Percentiles rank a stretch among this genome's conserved stretches.
These are phyloP conservation scores for Rhodosporidiobolus sp. DNA, from an alignment of 768 basidiomycete genomes.

Conservation along the genomic window DNA sequence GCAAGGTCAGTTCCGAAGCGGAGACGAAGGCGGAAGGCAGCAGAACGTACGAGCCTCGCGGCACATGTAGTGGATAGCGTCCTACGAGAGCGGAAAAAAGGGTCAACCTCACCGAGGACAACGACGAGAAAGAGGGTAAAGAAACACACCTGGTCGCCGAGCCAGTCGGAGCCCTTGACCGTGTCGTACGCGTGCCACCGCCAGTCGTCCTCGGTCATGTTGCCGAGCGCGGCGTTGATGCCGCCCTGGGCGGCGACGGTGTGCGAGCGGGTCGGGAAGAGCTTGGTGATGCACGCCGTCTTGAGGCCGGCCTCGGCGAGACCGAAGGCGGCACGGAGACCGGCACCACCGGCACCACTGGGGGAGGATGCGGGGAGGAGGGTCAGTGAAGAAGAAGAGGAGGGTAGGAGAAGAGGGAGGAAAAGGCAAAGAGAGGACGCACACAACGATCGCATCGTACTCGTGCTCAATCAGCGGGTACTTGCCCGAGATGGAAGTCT, in stretches of 20 bases:
- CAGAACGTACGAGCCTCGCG: slow-evolving; percentile 82
- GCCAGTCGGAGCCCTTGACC: slow-evolving; percentile 99
- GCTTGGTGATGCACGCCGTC: slow-evolving; percentile 97
- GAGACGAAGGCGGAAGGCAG: no score
- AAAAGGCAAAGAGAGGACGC: no score
- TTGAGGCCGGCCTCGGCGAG: slow-evolving; percentile 97
- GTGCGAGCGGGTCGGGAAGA: slow-evolving; percentile 97
- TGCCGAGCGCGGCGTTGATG: slow-evolving; percentile 91
- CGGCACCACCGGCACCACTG: slow-evolving; percentile 96
- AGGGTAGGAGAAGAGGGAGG: neutral
- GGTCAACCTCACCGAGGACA: neutral
- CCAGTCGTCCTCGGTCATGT: slow-evolving; percentile 95
- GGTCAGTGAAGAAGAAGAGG: slow-evolving; percentile 1
- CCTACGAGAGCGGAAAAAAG: slow-evolving; percentile 56
- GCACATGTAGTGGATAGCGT: slow-evolving; percentile 99
- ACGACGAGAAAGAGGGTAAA: neutral
- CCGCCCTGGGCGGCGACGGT: slow-evolving; percentile 98
- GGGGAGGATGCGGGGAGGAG: neutral
- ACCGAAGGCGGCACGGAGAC: slow-evolving; percentile 96
- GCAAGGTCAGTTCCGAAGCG: neutral
- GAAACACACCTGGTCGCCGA: slow-evolving; percentile 64
- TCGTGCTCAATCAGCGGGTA: slow-evolving; percentile 98
- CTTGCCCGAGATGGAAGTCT: slow-evolving; percentile 56
- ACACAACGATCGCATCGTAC: slow-evolving; percentile 98
- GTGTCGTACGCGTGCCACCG: slow-evolving; percentile 44